phyloP scores from a whole-genome alignment of 768 basidiomycete genomes.

The Podaxis carcinomalis region DNA sequence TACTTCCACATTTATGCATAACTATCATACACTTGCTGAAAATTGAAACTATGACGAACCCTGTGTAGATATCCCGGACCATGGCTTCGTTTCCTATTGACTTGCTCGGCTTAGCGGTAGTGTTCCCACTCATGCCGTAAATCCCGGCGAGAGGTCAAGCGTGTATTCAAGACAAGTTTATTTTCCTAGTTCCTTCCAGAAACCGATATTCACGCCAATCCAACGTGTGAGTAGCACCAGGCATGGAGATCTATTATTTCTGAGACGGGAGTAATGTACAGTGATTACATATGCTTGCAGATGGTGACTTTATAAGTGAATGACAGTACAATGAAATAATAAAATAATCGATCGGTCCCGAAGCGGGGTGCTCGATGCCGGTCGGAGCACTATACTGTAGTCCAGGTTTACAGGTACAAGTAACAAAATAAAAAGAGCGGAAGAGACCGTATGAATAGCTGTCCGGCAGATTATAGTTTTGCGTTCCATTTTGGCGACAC shows the following conservation, averaged over 20 bases:
- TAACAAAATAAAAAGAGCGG: not conserved
- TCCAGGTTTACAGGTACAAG: not conserved
- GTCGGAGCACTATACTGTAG: not conserved
- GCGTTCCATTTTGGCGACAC: conserved; percentile 18
- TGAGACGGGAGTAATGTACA: not conserved
- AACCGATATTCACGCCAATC: no score
- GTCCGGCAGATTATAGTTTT: conserved; percentile 14
- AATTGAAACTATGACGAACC: no score
- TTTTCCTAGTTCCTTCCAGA: no score
- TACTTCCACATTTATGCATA: no score
- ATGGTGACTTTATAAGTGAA: not conserved
- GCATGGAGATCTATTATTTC: not conserved
- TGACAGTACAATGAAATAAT: not conserved
- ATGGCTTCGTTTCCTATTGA: no score
- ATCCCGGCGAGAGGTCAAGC: no score
- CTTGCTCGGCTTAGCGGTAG: no score
- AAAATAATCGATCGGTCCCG: not conserved
- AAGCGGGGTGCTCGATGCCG: not conserved
- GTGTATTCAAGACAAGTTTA: no score
- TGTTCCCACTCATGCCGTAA: no score
- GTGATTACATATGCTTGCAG: not conserved
- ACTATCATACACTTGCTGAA: no score
- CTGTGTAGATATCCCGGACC: no score
- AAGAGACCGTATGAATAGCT: not conserved
- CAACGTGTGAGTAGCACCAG: not conserved